These are phyloP conservation scores for Pseudogymnoascus sp. DNA, from an alignment of 2,329 filamentous ascomycete genomes.

Conservation along the genomic window DNA sequence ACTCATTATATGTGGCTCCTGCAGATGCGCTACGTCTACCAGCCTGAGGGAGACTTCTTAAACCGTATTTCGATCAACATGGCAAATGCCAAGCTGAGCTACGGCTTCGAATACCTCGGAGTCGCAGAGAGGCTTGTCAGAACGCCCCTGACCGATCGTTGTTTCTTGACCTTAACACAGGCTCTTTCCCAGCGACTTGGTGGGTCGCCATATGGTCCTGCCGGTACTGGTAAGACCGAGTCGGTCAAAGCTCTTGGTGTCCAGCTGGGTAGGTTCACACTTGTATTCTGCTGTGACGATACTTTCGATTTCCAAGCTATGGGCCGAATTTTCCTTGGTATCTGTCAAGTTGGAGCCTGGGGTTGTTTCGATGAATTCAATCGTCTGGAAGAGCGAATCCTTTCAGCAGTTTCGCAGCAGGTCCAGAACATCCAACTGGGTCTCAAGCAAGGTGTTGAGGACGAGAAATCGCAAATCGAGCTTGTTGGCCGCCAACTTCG, in stretches of 20 bases:
- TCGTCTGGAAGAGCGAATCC: slow-evolving; percentile 90
- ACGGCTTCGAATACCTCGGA: slow-evolving; percentile 96
- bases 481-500: slow-evolving; percentile 82
- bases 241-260: slow-evolving; percentile 97
- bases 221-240: slow-evolving; percentile 97
- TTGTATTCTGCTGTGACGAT: slow-evolving; percentile 99
- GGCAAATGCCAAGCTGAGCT: slow-evolving; percentile 91
- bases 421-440: slow-evolving; percentile 99
- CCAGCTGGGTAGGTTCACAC: slow-evolving; percentile 91
- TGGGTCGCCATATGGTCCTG: slow-evolving; percentile 93
- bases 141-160: slow-evolving; percentile 93
- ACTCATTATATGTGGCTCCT: slow-evolving; percentile 88
- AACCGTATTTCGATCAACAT: slow-evolving; percentile 86
- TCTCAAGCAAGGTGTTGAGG: slow-evolving; percentile 72
- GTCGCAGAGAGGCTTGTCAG: slow-evolving; percentile 93
- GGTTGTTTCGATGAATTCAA: slow-evolving; percentile 99
- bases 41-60: slow-evolving; percentile 68
- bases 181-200: slow-evolving; percentile 90
- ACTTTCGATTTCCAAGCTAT: slow-evolving; percentile 99
- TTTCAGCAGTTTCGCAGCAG: slow-evolving; percentile 97
- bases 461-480: slow-evolving; percentile 84
- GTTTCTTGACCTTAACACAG: slow-evolving; percentile 95
- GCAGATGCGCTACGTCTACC: slow-evolving; percentile 95
- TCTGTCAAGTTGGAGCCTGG: slow-evolving; percentile 98
- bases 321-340: slow-evolving; percentile 98